Conservation (phyloP, 2,329 filamentous ascomycete genomes). For the Claviceps arundinis region DNA sequence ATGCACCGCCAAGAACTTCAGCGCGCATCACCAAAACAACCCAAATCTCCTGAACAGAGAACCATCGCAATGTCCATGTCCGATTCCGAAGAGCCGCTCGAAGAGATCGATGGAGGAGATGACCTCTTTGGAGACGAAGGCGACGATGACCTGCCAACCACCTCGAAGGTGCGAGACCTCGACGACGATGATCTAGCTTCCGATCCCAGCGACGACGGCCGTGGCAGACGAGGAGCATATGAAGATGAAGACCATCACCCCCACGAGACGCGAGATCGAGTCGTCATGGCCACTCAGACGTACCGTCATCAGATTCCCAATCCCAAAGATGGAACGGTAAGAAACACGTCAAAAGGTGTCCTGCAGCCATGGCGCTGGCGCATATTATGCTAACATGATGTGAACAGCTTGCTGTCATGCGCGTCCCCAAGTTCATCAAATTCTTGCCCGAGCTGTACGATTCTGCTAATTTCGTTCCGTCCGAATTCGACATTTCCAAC, state of each 20-base stretch:
- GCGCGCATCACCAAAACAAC: neutral
- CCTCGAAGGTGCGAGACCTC: slow-evolving; percentile 44
- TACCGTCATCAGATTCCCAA: slow-evolving; percentile 59
- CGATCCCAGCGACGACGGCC: slow-evolving; percentile 33
- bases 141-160: slow-evolving; percentile 43
- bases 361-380: neutral
- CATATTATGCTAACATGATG: neutral
- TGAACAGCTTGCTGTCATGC: slow-evolving; percentile 51
- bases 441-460: slow-evolving; percentile 57
- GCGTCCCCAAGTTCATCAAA: slow-evolving; percentile 59
- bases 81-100: slow-evolving; percentile 40
- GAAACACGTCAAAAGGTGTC: slow-evolving; percentile 11
- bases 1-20: neutral
- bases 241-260: slow-evolving; percentile 33
- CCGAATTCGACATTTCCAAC: slow-evolving; percentile 39
- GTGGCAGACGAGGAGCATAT: slow-evolving; percentile 20
- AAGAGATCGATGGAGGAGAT: slow-evolving; percentile 42
- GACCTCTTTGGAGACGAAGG: slow-evolving; percentile 50
- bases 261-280: slow-evolving; percentile 36
- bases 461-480: slow-evolving; percentile 50
- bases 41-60: neutral
- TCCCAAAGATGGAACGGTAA: slow-evolving; percentile 56
- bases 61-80: slow-evolving; percentile 41
- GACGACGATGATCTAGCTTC: slow-evolving; percentile 48
- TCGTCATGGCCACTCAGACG: slow-evolving; percentile 50